Percentiles rank a stretch among this genome's conserved stretches.
phyloP scores from a whole-genome alignment of 176 grass and related monocot species.

The Ananas comosus region DNA sequence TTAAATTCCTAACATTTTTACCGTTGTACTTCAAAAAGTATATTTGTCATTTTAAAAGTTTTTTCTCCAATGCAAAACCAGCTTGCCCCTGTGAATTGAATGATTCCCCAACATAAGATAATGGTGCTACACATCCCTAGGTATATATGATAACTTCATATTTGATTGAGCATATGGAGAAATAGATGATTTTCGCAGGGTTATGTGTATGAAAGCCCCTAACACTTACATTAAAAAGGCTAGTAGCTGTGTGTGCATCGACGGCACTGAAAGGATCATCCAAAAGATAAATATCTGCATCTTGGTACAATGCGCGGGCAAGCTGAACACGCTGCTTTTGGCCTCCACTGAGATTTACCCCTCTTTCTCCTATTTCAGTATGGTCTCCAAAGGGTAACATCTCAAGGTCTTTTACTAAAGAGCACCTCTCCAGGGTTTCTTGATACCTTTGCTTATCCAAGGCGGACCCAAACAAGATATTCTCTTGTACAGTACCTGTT shows the following conservation, averaged over 20 bases:
- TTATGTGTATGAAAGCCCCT: background rate
- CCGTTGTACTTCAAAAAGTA: no score
- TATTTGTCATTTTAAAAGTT: no score
- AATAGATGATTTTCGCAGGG: slow-evolving; percentile 3
- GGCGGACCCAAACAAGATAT: slow-evolving; percentile 73
- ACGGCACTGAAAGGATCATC: slow-evolving; percentile 98
- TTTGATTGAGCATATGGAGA: no score
- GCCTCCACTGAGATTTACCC: slow-evolving; percentile 84
- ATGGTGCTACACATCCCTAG: no score
- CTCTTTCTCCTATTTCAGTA: slow-evolving; percentile 90
- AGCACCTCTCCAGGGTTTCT: slow-evolving; percentile 62
- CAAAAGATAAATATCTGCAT: slow-evolving; percentile 82
- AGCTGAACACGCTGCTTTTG: slow-evolving; percentile 94
- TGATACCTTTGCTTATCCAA: slow-evolving; percentile 65
- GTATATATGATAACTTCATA: no score
- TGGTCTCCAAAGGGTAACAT: slow-evolving; percentile 63
- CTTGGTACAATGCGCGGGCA: slow-evolving; percentile 82
- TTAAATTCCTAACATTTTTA: no score
- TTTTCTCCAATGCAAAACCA: no score
- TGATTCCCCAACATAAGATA: no score
- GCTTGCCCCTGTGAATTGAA: no score
- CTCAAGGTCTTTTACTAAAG: slow-evolving; percentile 69
- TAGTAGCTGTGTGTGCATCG: slow-evolving; percentile 79
- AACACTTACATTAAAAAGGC: slow-evolving; percentile 63
- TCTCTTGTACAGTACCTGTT: slow-evolving; percentile 72